These are phyloP conservation scores for Cantharellus cinnabarinus DNA, from an alignment of 768 basidiomycete species.

Conservation along the genomic window DNA sequence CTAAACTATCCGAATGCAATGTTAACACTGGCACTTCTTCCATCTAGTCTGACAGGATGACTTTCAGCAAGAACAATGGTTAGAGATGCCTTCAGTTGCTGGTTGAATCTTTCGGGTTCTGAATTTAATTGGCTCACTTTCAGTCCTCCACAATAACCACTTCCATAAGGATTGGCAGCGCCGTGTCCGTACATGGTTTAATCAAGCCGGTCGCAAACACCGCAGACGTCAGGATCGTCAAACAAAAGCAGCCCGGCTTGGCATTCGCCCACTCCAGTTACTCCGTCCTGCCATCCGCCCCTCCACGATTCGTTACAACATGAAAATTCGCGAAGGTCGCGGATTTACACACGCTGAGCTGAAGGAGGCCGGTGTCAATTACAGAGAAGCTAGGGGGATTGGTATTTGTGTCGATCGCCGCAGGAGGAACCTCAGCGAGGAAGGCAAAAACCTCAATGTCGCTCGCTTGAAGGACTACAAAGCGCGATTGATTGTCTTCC, in stretches of 20 bases:
- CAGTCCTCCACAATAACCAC: slow-evolving; percentile 77
- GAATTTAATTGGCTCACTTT: background rate
- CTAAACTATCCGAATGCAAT: background rate
- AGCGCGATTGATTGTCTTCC: slow-evolving; percentile 84
- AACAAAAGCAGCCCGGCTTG: slow-evolving; percentile 73
- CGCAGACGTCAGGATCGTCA: slow-evolving; percentile 84
- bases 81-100: background rate
- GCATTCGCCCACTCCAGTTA: slow-evolving; percentile 75
- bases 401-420: slow-evolving; percentile 96
- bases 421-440: slow-evolving; percentile 88
- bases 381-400: slow-evolving; percentile 79
- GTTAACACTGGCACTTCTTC: background rate
- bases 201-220: slow-evolving; percentile 96
- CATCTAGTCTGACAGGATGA: background rate
- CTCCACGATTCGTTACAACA: slow-evolving; percentile 95
- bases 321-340: slow-evolving; percentile 88
- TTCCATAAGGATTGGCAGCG: slow-evolving; percentile 99
- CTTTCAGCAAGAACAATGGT: background rate
- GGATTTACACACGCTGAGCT: slow-evolving; percentile 90
- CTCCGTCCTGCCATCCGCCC: slow-evolving; percentile 94
- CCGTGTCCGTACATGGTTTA: slow-evolving; percentile 93
- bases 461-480: slow-evolving; percentile 90
- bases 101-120: background rate
- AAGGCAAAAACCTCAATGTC: slow-evolving; percentile 89
- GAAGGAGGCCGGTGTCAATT: slow-evolving; percentile 86